Percentiles rank a stretch among this genome's conserved stretches.
Evolutionary conservation across 208 protist species (phyloP).

Genomic region (Acanthamoeba triangularis): DNA sequence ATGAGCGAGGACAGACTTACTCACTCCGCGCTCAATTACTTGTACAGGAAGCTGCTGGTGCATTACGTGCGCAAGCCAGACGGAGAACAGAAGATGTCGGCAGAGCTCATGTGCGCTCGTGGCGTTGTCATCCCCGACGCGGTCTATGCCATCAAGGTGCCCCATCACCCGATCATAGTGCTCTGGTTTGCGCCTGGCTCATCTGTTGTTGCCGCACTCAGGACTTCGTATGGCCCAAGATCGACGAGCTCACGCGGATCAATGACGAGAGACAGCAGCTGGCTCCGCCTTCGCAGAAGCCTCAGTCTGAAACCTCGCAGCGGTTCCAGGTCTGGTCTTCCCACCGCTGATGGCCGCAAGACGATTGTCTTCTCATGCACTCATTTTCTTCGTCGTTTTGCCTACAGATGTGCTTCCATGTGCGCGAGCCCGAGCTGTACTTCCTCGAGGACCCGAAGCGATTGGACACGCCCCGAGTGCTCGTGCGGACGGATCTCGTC

Average conservation of each 20-base stretch:
- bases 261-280: conserved; percentile 52
- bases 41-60: conserved; percentile 51
- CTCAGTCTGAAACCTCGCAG: conserved; percentile 11
- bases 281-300: not conserved
- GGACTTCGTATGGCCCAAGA: conserved; percentile 18
- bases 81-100: conserved; percentile 65
- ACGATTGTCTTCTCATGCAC: not conserved
- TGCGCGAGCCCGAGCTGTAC: conserved; percentile 49
- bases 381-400: not conserved
- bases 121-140: conserved; percentile 47
- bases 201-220: not conserved
- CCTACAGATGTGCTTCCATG: conserved; percentile 55
- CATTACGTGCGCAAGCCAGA: conserved; percentile 65
- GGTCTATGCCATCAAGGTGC: conserved; percentile 49
- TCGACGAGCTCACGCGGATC: conserved; percentile 53
- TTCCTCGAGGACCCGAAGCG: conserved; percentile 55
- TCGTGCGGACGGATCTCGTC: conserved; percentile 54
- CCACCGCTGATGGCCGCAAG: not conserved
- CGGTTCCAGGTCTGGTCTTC: conserved; percentile 17
- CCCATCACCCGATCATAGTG: not conserved
- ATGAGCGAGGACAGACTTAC: not conserved
- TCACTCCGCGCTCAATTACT: too few relatives aligned
- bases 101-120: conserved; percentile 33
- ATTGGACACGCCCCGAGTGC: conserved; percentile 46
- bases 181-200: not conserved